Evolutionary conservation across 1,284 basidiomycete species (phyloP).

Genomic region (Macrocystidia cucumis): DNA sequence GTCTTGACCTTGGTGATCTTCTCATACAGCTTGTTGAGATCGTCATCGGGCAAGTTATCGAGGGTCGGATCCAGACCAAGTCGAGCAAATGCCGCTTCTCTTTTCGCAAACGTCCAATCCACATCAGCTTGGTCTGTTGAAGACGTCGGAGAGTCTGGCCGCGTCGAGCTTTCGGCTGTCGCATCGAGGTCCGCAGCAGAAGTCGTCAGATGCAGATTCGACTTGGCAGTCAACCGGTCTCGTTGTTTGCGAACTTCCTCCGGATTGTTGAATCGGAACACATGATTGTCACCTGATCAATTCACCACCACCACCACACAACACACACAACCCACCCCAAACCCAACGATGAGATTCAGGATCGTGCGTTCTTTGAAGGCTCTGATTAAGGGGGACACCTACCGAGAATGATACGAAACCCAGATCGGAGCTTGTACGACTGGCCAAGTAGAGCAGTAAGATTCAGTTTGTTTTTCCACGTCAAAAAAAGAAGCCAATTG

Average conservation of each 20-base stretch:
- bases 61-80: slow-evolving; percentile 81
- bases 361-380: no score
- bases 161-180: slow-evolving; percentile 40
- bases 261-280: slow-evolving; percentile 96
- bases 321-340: background rate
- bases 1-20: slow-evolving; percentile 90
- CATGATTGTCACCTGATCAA: slow-evolving; percentile 83
- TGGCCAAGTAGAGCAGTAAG: slow-evolving; percentile 24
- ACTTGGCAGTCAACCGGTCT: slow-evolving; percentile 66
- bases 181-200: slow-evolving; percentile 58
- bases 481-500: no score
- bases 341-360: no score
- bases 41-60: slow-evolving; percentile 87
- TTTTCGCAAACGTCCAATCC: slow-evolving; percentile 91
- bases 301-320: no score
- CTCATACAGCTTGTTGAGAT: slow-evolving; percentile 90
- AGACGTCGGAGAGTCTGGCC: slow-evolving; percentile 72
- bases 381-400: no score
- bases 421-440: slow-evolving; percentile 81
- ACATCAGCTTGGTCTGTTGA: slow-evolving; percentile 68
- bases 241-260: slow-evolving; percentile 90
- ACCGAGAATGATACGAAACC: slow-evolving; percentile 94
- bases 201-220: slow-evolving; percentile 56
- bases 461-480: no score
- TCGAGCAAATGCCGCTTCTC: slow-evolving; percentile 83